Conservation (phyloP, 2,329 filamentous ascomycete species). For the Fusarium nurragi region DNA sequence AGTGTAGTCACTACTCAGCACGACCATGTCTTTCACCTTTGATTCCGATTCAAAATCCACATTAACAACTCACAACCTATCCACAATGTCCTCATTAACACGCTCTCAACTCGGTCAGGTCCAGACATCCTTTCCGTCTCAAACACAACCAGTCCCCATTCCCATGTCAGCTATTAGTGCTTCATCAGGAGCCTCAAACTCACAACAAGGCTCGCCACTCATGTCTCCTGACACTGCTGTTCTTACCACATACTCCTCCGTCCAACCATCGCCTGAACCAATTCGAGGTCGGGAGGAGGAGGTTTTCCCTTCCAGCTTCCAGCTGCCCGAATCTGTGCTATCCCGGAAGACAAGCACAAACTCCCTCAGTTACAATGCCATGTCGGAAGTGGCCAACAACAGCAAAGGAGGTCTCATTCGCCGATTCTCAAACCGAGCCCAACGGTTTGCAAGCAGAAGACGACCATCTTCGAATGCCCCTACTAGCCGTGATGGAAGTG, state of each 20-base stretch:
- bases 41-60: slow-evolving; percentile 40
- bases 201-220: slow-evolving; percentile 64
- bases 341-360: slow-evolving; percentile 66
- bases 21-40: slow-evolving; percentile 41
- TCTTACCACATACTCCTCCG: slow-evolving; percentile 68
- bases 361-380: slow-evolving; percentile 72
- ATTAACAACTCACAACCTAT: slow-evolving; percentile 42
- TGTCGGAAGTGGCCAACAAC: slow-evolving; percentile 57
- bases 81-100: slow-evolving; percentile 55
- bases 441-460: slow-evolving; percentile 72
- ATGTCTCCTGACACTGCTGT: slow-evolving; percentile 64
- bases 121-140: slow-evolving; percentile 56
- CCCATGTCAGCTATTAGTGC: slow-evolving; percentile 65
- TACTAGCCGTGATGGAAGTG: slow-evolving; percentile 84
- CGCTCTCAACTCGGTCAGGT: slow-evolving; percentile 57
- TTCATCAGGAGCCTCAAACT: slow-evolving; percentile 65
- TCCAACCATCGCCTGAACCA: slow-evolving; percentile 74
- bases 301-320: slow-evolving; percentile 64
- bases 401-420: slow-evolving; percentile 74
- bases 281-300: slow-evolving; percentile 65
- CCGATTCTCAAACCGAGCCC: slow-evolving; percentile 83
- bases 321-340: slow-evolving; percentile 78
- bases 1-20: slow-evolving; percentile 38
- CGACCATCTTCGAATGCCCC: slow-evolving; percentile 81
- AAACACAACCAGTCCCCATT: slow-evolving; percentile 51